A percentile compares a stretch with the other conserved stretches of the same genome.
phyloP scores from a whole-genome alignment of 1,284 basidiomycete species.

The Gymnopus androsaceus region DNA sequence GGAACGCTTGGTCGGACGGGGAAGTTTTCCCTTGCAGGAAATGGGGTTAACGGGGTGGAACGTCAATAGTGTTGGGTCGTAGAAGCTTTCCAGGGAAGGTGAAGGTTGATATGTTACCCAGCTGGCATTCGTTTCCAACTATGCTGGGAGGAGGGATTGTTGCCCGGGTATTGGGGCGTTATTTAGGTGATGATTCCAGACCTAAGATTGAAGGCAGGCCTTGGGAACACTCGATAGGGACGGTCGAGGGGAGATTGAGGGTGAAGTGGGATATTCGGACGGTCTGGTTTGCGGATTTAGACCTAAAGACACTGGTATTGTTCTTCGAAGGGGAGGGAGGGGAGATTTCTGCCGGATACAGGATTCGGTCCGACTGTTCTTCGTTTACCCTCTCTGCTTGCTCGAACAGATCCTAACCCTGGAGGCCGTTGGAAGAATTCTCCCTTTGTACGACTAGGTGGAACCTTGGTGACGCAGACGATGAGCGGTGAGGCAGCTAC shows the following conservation, averaged over 20 bases:
- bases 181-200: background rate
- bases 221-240: background rate
- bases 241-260: background rate
- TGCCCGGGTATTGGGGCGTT: background rate
- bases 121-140: background rate
- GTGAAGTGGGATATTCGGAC: background rate
- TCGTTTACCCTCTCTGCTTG: background rate
- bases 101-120: slow-evolving; percentile 2
- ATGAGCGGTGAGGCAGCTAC: background rate
- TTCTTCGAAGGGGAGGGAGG: slow-evolving; percentile 6
- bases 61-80: background rate
- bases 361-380: background rate
- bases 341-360: background rate
- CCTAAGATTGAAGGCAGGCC: background rate
- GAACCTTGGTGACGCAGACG: background rate
- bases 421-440: slow-evolving; percentile 5
- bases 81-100: slow-evolving; percentile 4
- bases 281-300: slow-evolving; percentile 1
- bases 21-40: background rate
- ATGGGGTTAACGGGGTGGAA: background rate
- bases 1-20: background rate
- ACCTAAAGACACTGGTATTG: slow-evolving; percentile 5
- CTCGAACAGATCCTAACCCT: background rate
- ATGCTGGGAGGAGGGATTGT: background rate
- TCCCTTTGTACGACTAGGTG: background rate